Percentiles rank a stretch among this genome's conserved stretches.
phyloP scores from a whole-genome alignment of 257 asterid species.

The Nicotiana noctiflora region DNA sequence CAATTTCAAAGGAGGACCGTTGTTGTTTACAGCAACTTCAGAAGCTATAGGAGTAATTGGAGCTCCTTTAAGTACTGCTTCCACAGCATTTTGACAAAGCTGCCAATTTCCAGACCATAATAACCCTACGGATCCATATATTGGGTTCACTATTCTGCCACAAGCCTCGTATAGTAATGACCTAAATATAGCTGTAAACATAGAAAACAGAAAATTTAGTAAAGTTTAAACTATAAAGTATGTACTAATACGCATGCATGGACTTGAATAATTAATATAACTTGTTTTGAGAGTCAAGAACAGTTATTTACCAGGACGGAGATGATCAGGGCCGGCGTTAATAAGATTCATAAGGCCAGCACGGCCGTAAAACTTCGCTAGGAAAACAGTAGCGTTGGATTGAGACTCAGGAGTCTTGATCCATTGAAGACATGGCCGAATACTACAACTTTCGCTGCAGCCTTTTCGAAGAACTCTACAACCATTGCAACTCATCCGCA shows the following conservation, averaged over 20 bases:
- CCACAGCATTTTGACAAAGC: constrained; percentile 71
- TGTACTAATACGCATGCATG: neutral
- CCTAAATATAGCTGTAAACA: constrained; percentile 54
- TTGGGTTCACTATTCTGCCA: constrained; percentile 79
- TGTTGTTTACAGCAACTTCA: constrained; percentile 39
- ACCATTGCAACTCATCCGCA: constrained; percentile 88
- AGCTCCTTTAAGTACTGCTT: constrained; percentile 59
- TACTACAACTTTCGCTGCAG: constrained; percentile 65
- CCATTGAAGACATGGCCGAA: constrained; percentile 77
- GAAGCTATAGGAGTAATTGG: constrained; percentile 45
- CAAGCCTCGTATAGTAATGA: constrained; percentile 80
- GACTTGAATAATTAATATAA: neutral
- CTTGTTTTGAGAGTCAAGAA: neutral
- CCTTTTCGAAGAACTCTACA: constrained; percentile 82
- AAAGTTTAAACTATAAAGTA: neutral
- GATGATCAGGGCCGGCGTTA: constrained; percentile 63
- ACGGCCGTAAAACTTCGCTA: constrained; percentile 87
- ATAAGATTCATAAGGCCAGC: constrained; percentile 80
- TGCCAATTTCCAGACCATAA: constrained; percentile 81
- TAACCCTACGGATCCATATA: constrained; percentile 74
- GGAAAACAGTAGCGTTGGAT: constrained; percentile 79
- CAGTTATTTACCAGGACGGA: constrained; percentile 56
- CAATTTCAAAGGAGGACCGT: constrained; percentile 49
- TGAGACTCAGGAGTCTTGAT: constrained; percentile 57
- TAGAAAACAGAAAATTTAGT: neutral